phyloP scores from a whole-genome alignment of 179 eudicot species.

The Drosera spatulata region DNA sequence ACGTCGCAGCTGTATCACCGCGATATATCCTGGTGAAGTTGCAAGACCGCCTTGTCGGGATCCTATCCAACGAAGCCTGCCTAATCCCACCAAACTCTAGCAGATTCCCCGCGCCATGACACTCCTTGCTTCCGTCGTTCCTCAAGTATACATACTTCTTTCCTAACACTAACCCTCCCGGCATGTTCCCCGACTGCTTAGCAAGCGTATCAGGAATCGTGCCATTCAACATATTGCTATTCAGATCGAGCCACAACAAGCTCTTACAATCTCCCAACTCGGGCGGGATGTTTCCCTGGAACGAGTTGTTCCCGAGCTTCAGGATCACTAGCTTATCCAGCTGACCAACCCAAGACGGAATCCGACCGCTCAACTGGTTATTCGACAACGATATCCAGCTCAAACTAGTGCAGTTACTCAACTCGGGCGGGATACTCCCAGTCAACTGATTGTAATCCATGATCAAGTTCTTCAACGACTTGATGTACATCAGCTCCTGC shows the following conservation, averaged over 20 bases:
- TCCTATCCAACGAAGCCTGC: constrained; percentile 66
- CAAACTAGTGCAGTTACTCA: constrained; percentile 63
- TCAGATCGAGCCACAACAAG: constrained; percentile 86
- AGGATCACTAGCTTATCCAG: constrained; percentile 61
- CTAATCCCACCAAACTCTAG: constrained; percentile 93
- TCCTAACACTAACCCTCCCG: constrained; percentile 51
- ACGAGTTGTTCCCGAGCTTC: constrained; percentile 71
- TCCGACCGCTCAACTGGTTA: constrained; percentile 51
- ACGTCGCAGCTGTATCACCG: constrained; percentile 66
- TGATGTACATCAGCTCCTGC: constrained; percentile 40
- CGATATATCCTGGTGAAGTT: constrained; percentile 83
- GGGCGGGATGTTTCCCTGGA: constrained; percentile 58
- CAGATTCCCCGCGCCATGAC: constrained; percentile 90
- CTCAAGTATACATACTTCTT: constrained; percentile 52
- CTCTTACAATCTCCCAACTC: constrained; percentile 86
- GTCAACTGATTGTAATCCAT: constrained; percentile 69
- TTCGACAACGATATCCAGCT: constrained; percentile 93
- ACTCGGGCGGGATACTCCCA: constrained; percentile 62
- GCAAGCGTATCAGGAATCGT: constrained; percentile 55
- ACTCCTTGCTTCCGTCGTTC: constrained; percentile 76
- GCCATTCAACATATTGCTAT: constrained; percentile 60
- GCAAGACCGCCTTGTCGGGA: constrained; percentile 68
- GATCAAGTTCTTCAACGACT: constrained; percentile 58
- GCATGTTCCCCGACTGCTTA: constrained; percentile 77
- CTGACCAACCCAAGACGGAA: constrained; percentile 69